Evolutionary conservation across 2,329 filamentous ascomycete species (phyloP), one percentile per base, ranked within the genome.

Genomic region (Remersonia thermophila): DNA sequence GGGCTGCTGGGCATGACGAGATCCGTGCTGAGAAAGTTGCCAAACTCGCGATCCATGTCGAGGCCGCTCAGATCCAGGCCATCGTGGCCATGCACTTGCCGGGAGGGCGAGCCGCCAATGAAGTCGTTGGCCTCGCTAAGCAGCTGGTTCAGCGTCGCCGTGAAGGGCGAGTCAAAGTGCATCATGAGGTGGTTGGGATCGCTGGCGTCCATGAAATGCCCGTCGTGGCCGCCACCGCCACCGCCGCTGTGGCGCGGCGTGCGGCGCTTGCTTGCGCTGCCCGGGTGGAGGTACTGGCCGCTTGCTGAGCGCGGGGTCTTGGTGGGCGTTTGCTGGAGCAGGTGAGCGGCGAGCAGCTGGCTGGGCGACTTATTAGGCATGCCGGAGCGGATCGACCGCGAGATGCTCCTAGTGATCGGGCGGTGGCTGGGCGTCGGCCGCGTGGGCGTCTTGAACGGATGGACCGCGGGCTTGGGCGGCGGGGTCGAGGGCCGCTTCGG

Each of bases 131-230:
- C 62, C 41, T 78, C 71, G 7, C 69, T 76, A 14, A 83, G 62
- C 41, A 83, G 62, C 47, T 80, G 69, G 44, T 70, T 72, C 26
- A 84, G 65, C 15, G 76, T 72, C 27, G 70, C 65, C 2, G 73
- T 75, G 49, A 80, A 70, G 0, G 77, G 76, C 5, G 74, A 75
- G 37, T 67, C 63, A 32, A 63, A 59, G 3, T 48, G 36, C 48
- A 45, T 23, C 20, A 23, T 23, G 20, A 34, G 16, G 12, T 37
- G 20, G 26, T 37, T 36, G 39, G 41, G 33, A 17, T 59, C 43
- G 32, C 42, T 50, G 7, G 59, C 57, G 27, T 53, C 51, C 1
- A 51, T 29, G 31, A 66, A 58, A 27, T 56, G 52, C 6, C 54
- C 51, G 23, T 61, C 20, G 29, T 23, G 5, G 20, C 5, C 9